Evolutionary conservation across 78 protist species (phyloP).

Genomic region (Dictyostelium discoideum): dicty_2.7 NC_007089.4:4095501-4096000

Average conservation of each 20-base stretch:
- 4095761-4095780: neutral
- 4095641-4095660: neutral
- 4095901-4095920: neutral
- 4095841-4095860: neutral
- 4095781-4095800: neutral
- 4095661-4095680: neutral
- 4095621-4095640: neutral
- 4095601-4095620: neutral
- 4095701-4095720: neutral
- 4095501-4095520: neutral
- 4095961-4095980: neutral
- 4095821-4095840: no score
- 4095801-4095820: no score
- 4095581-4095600: neutral
- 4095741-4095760: neutral
- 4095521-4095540: neutral
- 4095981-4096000: conserved; percentile 2
- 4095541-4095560: neutral
- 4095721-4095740: neutral
- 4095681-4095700: neutral
- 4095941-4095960: neutral
- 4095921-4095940: neutral
- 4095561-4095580: neutral
- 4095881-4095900: conserved; percentile 12
- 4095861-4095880: neutral